phyloP scores from a whole-genome alignment of 2,329 filamentous ascomycete species.

The Ophiostoma ulmi region DNA sequence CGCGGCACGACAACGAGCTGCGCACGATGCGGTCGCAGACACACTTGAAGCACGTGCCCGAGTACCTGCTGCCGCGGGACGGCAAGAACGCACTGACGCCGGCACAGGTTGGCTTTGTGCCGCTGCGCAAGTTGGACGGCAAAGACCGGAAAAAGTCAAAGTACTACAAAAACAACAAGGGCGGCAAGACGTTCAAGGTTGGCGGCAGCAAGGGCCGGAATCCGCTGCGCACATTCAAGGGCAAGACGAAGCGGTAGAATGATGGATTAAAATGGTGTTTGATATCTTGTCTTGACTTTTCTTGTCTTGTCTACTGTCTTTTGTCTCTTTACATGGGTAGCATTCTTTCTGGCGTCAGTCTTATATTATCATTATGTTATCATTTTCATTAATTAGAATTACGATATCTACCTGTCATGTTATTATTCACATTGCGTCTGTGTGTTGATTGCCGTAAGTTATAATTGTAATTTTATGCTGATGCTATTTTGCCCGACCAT shows the following conservation, averaged over 20 bases:
- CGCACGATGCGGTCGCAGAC: conserved; percentile 77
- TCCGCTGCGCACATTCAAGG: conserved; percentile 27
- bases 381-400: not conserved
- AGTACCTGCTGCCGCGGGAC: conserved; percentile 79
- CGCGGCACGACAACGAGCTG: conserved; percentile 85
- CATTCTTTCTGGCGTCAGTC: conserved; percentile 4
- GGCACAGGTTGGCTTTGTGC: conserved; percentile 70
- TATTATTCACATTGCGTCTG: not conserved
- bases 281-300: not conserved
- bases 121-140: conserved; percentile 52
- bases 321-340: not conserved
- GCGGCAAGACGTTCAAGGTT: conserved; percentile 27
- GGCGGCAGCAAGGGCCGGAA: conserved; percentile 24
- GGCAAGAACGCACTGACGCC: conserved; percentile 63
- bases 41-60: conserved; percentile 89
- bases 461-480: not conserved
- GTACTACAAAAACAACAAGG: conserved; percentile 54
- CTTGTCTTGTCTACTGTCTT: not conserved
- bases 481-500: not conserved
- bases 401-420: not conserved
- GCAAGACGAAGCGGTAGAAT: conserved; percentile 19
- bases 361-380: not conserved
- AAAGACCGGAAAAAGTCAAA: conserved; percentile 42
- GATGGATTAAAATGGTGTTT: not conserved
- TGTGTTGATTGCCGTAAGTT: too few species aligned